Evolutionary conservation across 73 alveolate genomes (phyloP).

Genomic region (Paramecium pentaurelia): DNA sequence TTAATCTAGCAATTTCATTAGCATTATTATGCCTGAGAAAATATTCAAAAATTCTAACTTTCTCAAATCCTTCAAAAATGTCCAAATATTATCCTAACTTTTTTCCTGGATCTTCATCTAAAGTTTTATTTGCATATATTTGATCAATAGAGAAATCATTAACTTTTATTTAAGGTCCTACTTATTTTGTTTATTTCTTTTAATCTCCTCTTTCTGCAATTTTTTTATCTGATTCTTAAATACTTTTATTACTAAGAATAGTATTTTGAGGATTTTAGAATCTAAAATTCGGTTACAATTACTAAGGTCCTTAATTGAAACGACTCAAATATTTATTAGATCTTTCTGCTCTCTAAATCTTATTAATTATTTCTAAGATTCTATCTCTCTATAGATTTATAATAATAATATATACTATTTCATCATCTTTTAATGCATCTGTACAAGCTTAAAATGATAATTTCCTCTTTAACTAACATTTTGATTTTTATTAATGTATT

Average conservation of each 20-base stretch:
- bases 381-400: neutral
- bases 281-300: neutral
- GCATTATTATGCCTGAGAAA: neutral
- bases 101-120: neutral
- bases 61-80: neutral
- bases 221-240: neutral
- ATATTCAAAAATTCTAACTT: neutral
- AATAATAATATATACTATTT: neutral
- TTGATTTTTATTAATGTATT: neutral
- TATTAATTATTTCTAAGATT: neutral
- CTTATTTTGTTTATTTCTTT: neutral
- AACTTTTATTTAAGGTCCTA: neutral
- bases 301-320: neutral
- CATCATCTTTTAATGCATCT: neutral
- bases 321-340: neutral
- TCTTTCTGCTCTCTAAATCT: neutral
- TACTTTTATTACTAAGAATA: neutral
- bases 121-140: neutral
- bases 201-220: neutral
- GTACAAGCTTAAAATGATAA: constrained; percentile 27
- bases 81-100: neutral
- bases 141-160: neutral
- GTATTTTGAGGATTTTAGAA: neutral
- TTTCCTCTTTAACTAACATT: neutral
- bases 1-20: neutral